phyloP scores from a whole-genome alignment of 202 grass and related monocot species.

The Carex arenaria region DNA sequence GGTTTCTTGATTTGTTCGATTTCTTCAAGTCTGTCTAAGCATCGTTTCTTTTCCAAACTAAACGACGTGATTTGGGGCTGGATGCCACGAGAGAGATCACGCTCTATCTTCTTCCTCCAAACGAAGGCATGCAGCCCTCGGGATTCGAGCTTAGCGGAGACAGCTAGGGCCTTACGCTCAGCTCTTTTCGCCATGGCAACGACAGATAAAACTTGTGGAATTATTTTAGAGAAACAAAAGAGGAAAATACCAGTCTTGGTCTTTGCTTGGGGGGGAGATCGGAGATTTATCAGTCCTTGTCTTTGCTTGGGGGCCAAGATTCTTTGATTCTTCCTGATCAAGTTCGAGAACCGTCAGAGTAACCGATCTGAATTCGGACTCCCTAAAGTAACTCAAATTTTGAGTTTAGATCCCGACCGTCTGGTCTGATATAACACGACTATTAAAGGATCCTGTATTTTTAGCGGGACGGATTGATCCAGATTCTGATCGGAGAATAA shows the following conservation, averaged over 20 bases:
- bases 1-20: neutral
- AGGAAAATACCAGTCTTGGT: neutral
- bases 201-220: neutral
- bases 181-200: neutral
- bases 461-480: no score
- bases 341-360: no score
- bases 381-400: no score
- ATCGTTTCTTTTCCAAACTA: slow-evolving; percentile 11
- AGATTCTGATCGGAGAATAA: no score
- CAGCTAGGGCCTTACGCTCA: slow-evolving; percentile 17
- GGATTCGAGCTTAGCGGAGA: slow-evolving; percentile 28
- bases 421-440: no score
- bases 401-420: no score
- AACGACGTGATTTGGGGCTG: slow-evolving; percentile 12
- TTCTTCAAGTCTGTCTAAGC: slow-evolving; percentile 18
- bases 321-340: no score
- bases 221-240: neutral
- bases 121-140: slow-evolving; percentile 29
- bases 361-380: no score
- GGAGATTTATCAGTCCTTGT: no score
- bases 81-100: slow-evolving; percentile 28
- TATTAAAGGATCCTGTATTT: no score
- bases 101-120: slow-evolving; percentile 43
- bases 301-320: no score
- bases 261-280: no score